Percentiles rank a stretch among this genome's conserved stretches.
Conservation (phyloP, 169 alveolate genomes). For the Eimeria maxima region DNA sequence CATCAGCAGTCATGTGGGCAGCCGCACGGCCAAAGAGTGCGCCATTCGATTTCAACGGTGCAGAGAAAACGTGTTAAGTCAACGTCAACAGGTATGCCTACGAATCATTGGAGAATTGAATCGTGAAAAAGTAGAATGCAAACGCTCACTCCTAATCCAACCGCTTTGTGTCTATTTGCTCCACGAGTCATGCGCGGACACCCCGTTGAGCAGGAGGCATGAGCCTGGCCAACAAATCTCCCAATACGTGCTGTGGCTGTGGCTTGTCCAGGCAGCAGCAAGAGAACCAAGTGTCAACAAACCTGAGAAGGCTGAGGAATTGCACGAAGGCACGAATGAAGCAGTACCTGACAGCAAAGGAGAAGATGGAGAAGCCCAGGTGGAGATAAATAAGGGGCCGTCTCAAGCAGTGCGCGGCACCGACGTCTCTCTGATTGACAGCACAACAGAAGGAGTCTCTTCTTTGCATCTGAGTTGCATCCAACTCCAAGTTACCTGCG, state of each 20-base stretch:
- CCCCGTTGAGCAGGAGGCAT: not conserved
- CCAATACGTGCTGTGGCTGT: not conserved
- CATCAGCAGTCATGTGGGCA: conserved; percentile 78
- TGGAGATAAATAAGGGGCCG: not conserved
- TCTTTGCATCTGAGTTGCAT: conserved; percentile 68
- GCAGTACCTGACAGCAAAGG: not conserved
- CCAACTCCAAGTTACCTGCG: conserved; percentile 72
- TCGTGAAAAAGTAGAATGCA: not conserved
- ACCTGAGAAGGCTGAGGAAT: not conserved
- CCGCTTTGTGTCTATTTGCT: not conserved
- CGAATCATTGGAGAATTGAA: not conserved
- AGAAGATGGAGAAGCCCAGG: not conserved
- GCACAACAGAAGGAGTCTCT: conserved; percentile 44
- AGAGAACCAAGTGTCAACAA: not conserved
- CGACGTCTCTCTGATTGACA: conserved; percentile 56
- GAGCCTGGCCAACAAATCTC: not conserved
- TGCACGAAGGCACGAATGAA: not conserved
- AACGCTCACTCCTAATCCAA: not conserved
- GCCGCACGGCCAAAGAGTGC: conserved; percentile 82
- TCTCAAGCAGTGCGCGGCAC: conserved; percentile 8
- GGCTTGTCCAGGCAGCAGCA: conserved; percentile 2
- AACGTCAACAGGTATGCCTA: conserved; percentile 43
- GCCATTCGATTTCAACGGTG: conserved; percentile 75
- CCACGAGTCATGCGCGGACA: not conserved
- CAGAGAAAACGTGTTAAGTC: conserved; percentile 51